These are phyloP conservation scores for Ambrosia artemisiifolia DNA, from an alignment of 129 eudicot species.

Conservation along the genomic window DNA sequence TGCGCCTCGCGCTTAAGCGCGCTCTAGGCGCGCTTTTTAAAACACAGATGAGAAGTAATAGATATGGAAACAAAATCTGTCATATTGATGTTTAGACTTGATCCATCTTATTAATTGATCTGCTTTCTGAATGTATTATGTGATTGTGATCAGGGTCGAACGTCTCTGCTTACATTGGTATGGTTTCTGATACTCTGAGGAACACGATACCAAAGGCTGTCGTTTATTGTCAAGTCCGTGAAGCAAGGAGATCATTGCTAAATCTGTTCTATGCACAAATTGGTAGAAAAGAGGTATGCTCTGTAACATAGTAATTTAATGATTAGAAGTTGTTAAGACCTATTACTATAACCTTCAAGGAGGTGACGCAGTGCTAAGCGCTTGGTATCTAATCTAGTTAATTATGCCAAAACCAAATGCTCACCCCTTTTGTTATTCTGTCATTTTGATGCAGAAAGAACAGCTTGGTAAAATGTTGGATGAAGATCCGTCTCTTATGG, in stretches of 20 bases:
- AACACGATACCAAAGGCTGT: conserved; percentile 91
- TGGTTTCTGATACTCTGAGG: too few species aligned
- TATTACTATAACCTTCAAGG: neutral
- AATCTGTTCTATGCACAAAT: conserved; percentile 78
- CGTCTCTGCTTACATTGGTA: too few species aligned
- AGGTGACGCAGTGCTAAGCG: too few species aligned
- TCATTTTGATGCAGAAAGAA: conserved; percentile 61
- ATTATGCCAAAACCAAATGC: neutral
- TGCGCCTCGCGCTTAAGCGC: too few species aligned
- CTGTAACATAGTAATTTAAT: neutral
- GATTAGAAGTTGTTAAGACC: neutral
- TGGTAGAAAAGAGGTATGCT: conserved; percentile 83
- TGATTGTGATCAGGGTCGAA: too few species aligned
- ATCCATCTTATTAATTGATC: too few species aligned
- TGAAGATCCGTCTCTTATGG: conserved; percentile 91
- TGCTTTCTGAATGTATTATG: too few species aligned
- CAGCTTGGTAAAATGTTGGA: conserved; percentile 87
- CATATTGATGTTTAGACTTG: too few species aligned
- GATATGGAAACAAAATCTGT: too few species aligned
- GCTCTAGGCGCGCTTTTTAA: too few species aligned
- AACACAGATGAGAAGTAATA: too few species aligned
- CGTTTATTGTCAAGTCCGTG: conserved; percentile 91
- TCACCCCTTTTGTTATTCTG: neutral
- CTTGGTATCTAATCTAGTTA: too few species aligned
- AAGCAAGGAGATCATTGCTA: conserved; percentile 82